Evolutionary conservation across 208 protist genomes (phyloP).

Genomic region (Porcisia deanei): DNA sequence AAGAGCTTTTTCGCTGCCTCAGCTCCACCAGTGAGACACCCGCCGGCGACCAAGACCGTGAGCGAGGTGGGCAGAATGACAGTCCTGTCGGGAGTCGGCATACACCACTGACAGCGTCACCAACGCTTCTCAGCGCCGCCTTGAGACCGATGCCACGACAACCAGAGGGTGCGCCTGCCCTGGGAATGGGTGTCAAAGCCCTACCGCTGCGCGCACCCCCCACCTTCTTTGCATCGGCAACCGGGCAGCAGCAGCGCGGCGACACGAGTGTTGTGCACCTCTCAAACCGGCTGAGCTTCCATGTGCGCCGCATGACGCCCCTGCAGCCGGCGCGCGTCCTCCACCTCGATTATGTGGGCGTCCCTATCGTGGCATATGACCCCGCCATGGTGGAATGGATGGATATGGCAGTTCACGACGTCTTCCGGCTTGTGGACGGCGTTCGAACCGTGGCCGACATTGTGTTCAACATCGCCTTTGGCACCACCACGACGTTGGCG

Average conservation of each 20-base stretch:
- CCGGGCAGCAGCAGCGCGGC: conserved; percentile 17
- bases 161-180: not conserved
- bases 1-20: conserved; percentile 48
- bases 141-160: not conserved
- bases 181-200: not conserved
- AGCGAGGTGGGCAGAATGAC: not conserved
- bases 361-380: conserved; percentile 50
- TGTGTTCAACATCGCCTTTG: conserved; percentile 52
- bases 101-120: conserved; percentile 12
- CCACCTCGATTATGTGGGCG: conserved; percentile 57
- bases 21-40: conserved; percentile 17
- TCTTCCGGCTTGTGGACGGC: conserved; percentile 67
- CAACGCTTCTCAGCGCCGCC: not conserved
- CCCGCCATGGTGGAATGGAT: conserved; percentile 50
- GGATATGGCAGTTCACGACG: conserved; percentile 66
- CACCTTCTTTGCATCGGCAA: not conserved
- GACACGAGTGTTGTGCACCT: conserved; percentile 41
- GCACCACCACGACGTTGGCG: conserved; percentile 43
- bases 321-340: conserved; percentile 40
- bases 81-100: not conserved
- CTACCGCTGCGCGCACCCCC: not conserved
- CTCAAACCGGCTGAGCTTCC: conserved; percentile 56
- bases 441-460: conserved; percentile 68
- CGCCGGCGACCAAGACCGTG: conserved; percentile 1
- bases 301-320: conserved; percentile 61